Percentiles rank a stretch among this genome's conserved stretches.
Conservation (phyloP, 768 basidiomycete species). For the Serendipita sp. region DNA sequence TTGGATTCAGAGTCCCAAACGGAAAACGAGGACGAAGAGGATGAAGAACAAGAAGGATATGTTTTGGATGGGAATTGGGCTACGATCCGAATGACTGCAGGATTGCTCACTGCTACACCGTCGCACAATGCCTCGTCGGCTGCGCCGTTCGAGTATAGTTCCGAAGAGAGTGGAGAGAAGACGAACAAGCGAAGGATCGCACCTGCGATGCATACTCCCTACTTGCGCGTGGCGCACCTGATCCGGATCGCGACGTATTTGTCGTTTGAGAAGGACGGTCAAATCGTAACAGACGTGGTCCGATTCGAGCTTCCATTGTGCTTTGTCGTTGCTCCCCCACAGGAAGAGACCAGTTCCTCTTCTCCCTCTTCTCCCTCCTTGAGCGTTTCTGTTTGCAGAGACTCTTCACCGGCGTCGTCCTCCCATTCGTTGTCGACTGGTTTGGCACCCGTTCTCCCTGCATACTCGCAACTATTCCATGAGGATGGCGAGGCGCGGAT, state of each 20-base stretch:
- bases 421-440: neutral
- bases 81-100: neutral
- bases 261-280: neutral
- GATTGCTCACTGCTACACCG: neutral
- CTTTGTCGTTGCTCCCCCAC: neutral
- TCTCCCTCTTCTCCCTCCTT: too few relatives aligned
- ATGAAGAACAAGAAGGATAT: too few relatives aligned
- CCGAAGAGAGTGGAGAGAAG: neutral
- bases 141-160: neutral
- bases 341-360: neutral
- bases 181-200: neutral
- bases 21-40: neutral
- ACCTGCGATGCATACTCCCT: neutral
- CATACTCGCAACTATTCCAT: slow-evolving; percentile 67
- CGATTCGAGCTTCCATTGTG: neutral
- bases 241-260: neutral
- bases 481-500: slow-evolving; percentile 38
- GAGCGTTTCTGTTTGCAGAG: too few relatives aligned
- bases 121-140: neutral
- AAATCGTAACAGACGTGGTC: neutral
- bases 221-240: neutral
- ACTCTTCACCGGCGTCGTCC: too few relatives aligned
- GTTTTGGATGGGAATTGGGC: neutral
- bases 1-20: neutral
- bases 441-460: slow-evolving; percentile 24